These are phyloP conservation scores for Volvariella surrecta DNA, from an alignment of 1,284 basidiomycete genomes.

Conservation along the genomic window DNA sequence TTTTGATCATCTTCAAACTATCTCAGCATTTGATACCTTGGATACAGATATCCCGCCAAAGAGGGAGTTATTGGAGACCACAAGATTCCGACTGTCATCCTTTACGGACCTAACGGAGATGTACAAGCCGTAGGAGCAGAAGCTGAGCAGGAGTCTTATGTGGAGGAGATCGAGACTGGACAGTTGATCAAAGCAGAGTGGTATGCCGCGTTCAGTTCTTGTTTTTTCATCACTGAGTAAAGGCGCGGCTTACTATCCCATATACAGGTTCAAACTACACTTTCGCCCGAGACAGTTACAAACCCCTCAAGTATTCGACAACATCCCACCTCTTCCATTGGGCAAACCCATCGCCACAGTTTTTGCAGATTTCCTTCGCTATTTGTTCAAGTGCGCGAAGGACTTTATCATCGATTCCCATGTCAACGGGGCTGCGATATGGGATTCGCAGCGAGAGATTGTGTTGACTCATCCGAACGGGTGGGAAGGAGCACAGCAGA, in stretches of 20 bases:
- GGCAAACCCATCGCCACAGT: constrained; percentile 27
- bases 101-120: constrained; percentile 28
- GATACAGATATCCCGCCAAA: constrained; percentile 11
- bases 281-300: constrained; percentile 25
- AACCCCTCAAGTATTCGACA: neutral
- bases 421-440: constrained; percentile 18
- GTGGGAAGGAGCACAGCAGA: constrained; percentile 18
- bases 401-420: constrained; percentile 33
- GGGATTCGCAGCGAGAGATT: constrained; percentile 10
- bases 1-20: neutral
- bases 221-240: no score
- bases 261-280: constrained; percentile 45
- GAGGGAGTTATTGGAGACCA: constrained; percentile 11
- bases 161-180: constrained; percentile 30
- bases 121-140: constrained; percentile 35
- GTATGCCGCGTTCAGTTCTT: constrained; percentile 15
- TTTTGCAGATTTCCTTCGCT: constrained; percentile 35
- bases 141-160: constrained; percentile 23
- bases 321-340: constrained; percentile 7
- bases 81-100: constrained; percentile 42
- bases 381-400: constrained; percentile 28
- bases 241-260: no score
- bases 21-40: neutral
- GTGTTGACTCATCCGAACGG: constrained; percentile 19
- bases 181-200: constrained; percentile 33